phyloP scores from a whole-genome alignment of 2,329 filamentous ascomycete species.

The Pseudonectria foliicola region DNA sequence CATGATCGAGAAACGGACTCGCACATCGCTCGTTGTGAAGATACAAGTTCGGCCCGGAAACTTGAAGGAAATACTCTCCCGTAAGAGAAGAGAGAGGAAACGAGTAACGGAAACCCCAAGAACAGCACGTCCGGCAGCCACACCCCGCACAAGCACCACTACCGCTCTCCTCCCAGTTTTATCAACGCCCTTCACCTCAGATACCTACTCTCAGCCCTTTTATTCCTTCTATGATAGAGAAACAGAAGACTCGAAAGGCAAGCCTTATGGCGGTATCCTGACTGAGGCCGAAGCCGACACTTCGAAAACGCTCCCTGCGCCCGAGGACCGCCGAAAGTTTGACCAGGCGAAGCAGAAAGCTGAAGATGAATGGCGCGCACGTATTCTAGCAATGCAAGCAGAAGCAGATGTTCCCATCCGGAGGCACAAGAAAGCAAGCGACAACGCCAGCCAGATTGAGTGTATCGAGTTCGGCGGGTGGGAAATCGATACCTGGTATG shows the following conservation, averaged over 20 bases:
- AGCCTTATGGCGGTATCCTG: constrained; percentile 91
- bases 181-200: constrained; percentile 50
- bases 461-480: constrained; percentile 97
- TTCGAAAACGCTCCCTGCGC: constrained; percentile 73
- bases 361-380: constrained; percentile 83
- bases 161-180: constrained; percentile 23
- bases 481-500: constrained; percentile 99
- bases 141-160: constrained; percentile 12
- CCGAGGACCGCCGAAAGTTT: constrained; percentile 76
- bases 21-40: constrained; percentile 28
- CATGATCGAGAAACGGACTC: constrained; percentile 32
- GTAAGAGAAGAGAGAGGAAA: constrained; percentile 27
- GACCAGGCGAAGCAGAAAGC: constrained; percentile 85
- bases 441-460: constrained; percentile 91
- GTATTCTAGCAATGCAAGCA: constrained; percentile 51
- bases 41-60: constrained; percentile 31
- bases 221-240: constrained; percentile 88
- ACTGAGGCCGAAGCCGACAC: constrained; percentile 88
- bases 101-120: constrained; percentile 16
- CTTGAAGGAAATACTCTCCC: constrained; percentile 30
- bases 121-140: constrained; percentile 19
- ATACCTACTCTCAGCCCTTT: constrained; percentile 67
- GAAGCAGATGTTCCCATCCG: constrained; percentile 56
- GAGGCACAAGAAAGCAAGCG: constrained; percentile 67
- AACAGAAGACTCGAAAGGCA: constrained; percentile 79